phyloP scores from a whole-genome alignment of 352 stramenopile species.

The Thalassiosira gravida region DNA sequence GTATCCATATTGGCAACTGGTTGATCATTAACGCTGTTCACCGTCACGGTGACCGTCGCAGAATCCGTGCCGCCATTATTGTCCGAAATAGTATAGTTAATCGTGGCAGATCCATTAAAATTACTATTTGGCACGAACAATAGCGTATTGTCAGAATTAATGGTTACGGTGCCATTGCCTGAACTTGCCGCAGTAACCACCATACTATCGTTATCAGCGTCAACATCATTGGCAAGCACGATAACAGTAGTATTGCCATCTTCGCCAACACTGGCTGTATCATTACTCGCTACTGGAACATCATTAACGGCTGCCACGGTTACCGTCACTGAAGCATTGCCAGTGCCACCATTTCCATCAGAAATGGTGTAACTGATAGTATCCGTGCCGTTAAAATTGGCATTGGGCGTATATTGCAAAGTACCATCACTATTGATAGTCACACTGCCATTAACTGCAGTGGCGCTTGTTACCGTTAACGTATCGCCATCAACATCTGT shows the following conservation, averaged over 20 bases:
- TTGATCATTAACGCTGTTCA: not conserved
- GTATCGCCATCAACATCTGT: not conserved
- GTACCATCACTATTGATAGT: not conserved
- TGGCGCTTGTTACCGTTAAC: not conserved
- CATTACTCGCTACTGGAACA: not conserved
- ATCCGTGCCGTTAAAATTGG: not conserved
- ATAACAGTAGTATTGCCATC: not conserved
- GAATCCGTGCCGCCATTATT: not conserved
- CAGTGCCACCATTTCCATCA: not conserved
- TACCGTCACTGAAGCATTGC: not conserved
- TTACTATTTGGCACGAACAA: not conserved
- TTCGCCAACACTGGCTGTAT: not conserved
- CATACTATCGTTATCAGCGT: not conserved
- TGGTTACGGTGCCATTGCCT: not conserved
- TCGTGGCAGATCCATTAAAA: not conserved
- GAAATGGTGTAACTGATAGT: not conserved
- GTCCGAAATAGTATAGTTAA: not conserved
- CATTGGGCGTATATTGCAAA: not conserved
- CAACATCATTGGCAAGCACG: not conserved
- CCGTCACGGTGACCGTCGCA: not conserved
- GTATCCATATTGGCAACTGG: not conserved
- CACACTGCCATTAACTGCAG: not conserved
- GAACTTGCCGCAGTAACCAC: not conserved
- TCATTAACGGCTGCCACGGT: not conserved
- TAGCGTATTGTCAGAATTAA: not conserved